These are phyloP conservation scores for Eucalyptus viminalis DNA, from an alignment of 345 rosid genomes.

Conservation along the genomic window DNA sequence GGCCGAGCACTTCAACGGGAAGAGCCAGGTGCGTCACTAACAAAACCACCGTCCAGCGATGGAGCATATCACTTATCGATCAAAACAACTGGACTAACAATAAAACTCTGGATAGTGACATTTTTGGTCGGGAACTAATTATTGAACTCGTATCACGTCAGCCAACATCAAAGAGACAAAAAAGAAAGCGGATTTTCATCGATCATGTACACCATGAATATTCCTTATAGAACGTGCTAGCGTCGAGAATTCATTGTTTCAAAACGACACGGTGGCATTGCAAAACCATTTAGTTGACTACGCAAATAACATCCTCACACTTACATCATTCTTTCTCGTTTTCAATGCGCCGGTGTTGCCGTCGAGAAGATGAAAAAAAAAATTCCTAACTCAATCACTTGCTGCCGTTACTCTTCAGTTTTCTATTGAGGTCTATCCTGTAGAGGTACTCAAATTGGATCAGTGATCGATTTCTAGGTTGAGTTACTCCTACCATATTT, in stretches of 20 bases:
- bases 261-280: neutral
- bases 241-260: neutral
- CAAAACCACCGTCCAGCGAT: neutral
- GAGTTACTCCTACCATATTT: neutral
- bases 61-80: neutral
- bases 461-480: too few relatives aligned
- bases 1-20: constrained; percentile 2
- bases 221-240: neutral
- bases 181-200: neutral
- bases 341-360: neutral
- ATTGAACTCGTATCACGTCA: neutral
- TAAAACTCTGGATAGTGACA: neutral
- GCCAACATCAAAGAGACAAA: neutral
- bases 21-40: neutral
- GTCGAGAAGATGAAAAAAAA: neutral
- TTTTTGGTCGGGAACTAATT: neutral
- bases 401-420: too few relatives aligned
- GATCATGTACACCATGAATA: neutral
- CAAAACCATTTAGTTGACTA: neutral
- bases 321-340: neutral
- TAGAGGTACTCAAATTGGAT: too few relatives aligned
- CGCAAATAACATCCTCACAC: neutral
- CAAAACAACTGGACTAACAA: neutral
- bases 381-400: too few relatives aligned
- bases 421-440: too few relatives aligned